phyloP scores from a whole-genome alignment of 2,329 filamentous ascomycete genomes.

The Pestalotiopsis sp. region DNA sequence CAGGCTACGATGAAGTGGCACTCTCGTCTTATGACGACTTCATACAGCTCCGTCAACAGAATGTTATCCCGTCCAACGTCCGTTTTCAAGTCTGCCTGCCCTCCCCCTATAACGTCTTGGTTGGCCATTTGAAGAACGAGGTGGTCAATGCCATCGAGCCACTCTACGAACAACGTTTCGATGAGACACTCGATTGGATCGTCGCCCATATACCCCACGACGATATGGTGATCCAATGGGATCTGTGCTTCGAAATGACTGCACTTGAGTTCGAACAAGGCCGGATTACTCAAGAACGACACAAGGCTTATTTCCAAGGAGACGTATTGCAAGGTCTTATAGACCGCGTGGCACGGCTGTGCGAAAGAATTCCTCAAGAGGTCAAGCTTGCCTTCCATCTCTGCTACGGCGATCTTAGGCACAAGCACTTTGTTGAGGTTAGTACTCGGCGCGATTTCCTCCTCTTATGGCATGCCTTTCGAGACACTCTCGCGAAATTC shows the following conservation, averaged over 20 bases:
- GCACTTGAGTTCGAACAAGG: slow-evolving; percentile 23
- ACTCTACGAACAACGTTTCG: slow-evolving; percentile 24
- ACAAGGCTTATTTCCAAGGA: slow-evolving; percentile 20
- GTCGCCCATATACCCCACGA: slow-evolving; percentile 18
- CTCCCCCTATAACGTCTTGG: slow-evolving; percentile 22
- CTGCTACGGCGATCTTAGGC: slow-evolving; percentile 24
- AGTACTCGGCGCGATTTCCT: slow-evolving; percentile 7
- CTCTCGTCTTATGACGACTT: slow-evolving; percentile 24
- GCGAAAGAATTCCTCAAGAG: slow-evolving; percentile 19
- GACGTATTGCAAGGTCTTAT: slow-evolving; percentile 23
- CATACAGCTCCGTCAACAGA: slow-evolving; percentile 22
- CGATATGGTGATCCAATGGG: slow-evolving; percentile 27
- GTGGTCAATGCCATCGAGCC: slow-evolving; percentile 18
- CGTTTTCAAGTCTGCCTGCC: slow-evolving; percentile 21
- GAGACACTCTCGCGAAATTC: not conserved
- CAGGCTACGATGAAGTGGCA: slow-evolving; percentile 22
- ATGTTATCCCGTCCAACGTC: slow-evolving; percentile 14
- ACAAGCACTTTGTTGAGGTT: slow-evolving; percentile 24
- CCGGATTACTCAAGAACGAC: slow-evolving; percentile 15
- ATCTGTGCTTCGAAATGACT: slow-evolving; percentile 25
- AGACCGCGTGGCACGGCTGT: slow-evolving; percentile 21
- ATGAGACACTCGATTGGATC: slow-evolving; percentile 20
- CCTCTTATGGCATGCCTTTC: slow-evolving; percentile 12
- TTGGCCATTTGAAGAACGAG: slow-evolving; percentile 16
- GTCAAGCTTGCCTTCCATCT: slow-evolving; percentile 26